phyloP scores from a whole-genome alignment of 2,329 filamentous ascomycete genomes.

The Claviceps maximensis region DNA sequence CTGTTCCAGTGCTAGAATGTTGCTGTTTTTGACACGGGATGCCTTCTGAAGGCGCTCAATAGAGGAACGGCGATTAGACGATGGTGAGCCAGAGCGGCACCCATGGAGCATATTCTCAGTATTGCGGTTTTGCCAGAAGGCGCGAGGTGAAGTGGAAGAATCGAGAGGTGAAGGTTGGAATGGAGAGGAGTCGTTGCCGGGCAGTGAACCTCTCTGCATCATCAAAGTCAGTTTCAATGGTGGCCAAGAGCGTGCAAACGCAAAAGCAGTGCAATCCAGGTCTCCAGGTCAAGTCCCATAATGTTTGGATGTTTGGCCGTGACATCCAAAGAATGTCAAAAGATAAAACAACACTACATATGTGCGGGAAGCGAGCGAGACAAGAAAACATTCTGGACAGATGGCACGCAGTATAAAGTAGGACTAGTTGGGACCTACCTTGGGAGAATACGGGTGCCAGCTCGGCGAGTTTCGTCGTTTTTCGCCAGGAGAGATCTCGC shows the following conservation, averaged over 20 bases:
- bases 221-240: slow-evolving; percentile 17
- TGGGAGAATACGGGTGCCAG: slow-evolving; percentile 52
- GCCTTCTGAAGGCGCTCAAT: slow-evolving; percentile 92
- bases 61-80: slow-evolving; percentile 69
- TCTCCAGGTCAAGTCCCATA: neutral
- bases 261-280: neutral
- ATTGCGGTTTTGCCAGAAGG: slow-evolving; percentile 83
- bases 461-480: slow-evolving; percentile 84
- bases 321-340: neutral
- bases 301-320: neutral
- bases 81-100: slow-evolving; percentile 46
- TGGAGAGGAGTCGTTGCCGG: slow-evolving; percentile 61
- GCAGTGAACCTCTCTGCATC: slow-evolving; percentile 49
- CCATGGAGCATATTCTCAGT: slow-evolving; percentile 62
- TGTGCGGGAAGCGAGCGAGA: neutral
- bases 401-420: neutral
- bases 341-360: neutral
- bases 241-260: neutral
- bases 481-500: slow-evolving; percentile 78
- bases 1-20: slow-evolving; percentile 85
- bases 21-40: slow-evolving; percentile 95
- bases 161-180: slow-evolving; percentile 74
- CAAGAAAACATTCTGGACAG: neutral
- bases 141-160: slow-evolving; percentile 57
- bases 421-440: slow-evolving; percentile 17